phyloP scores from a whole-genome alignment of 2,329 filamentous ascomycete genomes.

The Shiraia sp. region DNA sequence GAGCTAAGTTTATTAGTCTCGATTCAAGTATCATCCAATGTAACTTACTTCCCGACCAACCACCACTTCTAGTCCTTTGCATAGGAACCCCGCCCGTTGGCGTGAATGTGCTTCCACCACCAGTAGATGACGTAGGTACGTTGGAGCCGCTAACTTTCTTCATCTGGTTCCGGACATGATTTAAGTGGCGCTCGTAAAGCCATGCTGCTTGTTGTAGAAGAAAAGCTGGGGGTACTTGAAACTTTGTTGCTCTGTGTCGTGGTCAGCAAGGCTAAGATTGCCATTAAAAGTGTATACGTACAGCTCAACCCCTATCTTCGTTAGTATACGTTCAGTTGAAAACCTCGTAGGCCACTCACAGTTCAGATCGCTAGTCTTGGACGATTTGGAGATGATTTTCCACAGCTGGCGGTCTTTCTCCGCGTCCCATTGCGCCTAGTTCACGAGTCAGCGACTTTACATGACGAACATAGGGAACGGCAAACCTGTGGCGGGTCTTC shows the following conservation, averaged over 20 bases:
- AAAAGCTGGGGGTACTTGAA: conserved; percentile 85
- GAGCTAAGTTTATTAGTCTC: conserved; percentile 24
- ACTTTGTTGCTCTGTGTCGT: conserved; percentile 63
- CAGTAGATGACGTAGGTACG: conserved; percentile 54
- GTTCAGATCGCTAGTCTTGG: conserved; percentile 79
- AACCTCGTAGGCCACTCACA: conserved; percentile 59
- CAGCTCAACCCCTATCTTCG: conserved; percentile 71
- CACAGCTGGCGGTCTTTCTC: conserved; percentile 86
- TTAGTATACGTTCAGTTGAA: conserved; percentile 2
- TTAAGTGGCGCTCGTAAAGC: conserved; percentile 87
- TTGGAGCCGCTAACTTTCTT: conserved; percentile 69
- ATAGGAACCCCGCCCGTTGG: conserved; percentile 50
- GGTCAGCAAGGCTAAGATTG: conserved; percentile 7
- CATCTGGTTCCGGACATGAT: conserved; percentile 88
- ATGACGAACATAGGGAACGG: conserved; percentile 1
- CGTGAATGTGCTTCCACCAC: conserved; percentile 49
- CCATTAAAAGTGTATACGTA: conserved; percentile 48
- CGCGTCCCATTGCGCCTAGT: conserved; percentile 82
- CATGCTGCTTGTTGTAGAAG: conserved; percentile 91
- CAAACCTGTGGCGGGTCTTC: conserved; percentile 84
- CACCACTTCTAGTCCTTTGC: conserved; percentile 56
- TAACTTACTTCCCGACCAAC: conserved; percentile 41
- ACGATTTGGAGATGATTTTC: conserved; percentile 82
- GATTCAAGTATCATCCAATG: background rate
- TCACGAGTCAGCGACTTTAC: conserved; percentile 12